Evolutionary conservation across 495 filamentous ascomycete genomes (phyloP).

Genomic region (Lindgomyces ingoldianus): DNA sequence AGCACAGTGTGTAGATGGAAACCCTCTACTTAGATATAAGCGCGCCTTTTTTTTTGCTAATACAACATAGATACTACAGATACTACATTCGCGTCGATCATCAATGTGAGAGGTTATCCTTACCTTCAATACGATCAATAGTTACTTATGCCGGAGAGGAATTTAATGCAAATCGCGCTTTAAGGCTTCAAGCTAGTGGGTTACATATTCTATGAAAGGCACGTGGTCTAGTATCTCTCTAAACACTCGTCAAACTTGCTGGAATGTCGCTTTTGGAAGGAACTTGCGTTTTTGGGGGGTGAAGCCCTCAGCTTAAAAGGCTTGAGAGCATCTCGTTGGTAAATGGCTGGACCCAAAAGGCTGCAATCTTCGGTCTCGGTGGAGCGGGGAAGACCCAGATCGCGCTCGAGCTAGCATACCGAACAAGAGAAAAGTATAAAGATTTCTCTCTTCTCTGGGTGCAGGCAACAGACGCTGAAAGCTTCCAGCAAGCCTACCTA

Average conservation of each 20-base stretch:
- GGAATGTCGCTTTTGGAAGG: slow-evolving; percentile 7
- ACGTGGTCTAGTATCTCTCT: no score
- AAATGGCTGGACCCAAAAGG: slow-evolving; percentile 11
- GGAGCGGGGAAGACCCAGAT: slow-evolving; percentile 58
- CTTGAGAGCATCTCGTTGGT: slow-evolving; percentile 19
- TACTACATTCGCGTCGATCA: not conserved
- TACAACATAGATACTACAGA: not conserved
- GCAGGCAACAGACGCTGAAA: slow-evolving; percentile 45
- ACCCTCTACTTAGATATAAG: slow-evolving; percentile 9
- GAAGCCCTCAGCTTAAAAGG: slow-evolving; percentile 13
- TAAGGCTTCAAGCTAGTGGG: not conserved
- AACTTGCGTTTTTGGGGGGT: slow-evolving; percentile 44
- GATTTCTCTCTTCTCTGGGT: slow-evolving; percentile 57
- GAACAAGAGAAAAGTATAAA: slow-evolving; percentile 42
- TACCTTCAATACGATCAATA: no score
- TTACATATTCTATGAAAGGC: not conserved
- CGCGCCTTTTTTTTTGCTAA: not conserved
- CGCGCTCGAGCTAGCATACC: slow-evolving; percentile 52
- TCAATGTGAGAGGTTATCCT: not conserved
- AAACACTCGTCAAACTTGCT: not conserved
- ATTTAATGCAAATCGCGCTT: no score
- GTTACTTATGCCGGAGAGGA: no score
- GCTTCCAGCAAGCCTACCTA: slow-evolving; percentile 51
- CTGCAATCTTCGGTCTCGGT: slow-evolving; percentile 50
- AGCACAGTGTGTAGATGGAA: slow-evolving; percentile 36